Evolutionary conservation across 257 asterid species (phyloP).

Genomic region (Solanum habrochaites): DNA sequence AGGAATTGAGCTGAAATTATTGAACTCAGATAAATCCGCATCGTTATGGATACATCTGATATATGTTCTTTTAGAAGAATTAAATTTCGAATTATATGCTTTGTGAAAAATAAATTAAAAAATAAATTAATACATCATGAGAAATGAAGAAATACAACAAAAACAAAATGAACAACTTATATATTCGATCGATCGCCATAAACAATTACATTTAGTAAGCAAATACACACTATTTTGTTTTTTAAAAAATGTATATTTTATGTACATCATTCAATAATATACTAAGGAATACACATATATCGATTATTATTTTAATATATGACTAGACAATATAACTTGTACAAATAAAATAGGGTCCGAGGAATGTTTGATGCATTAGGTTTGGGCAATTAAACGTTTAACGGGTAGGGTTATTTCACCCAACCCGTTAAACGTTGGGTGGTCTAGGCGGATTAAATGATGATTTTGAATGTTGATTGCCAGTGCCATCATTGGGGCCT

Average conservation of each 20-base stretch:
- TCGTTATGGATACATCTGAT: too few relatives aligned
- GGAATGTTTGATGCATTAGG: too few relatives aligned
- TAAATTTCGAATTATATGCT: too few relatives aligned
- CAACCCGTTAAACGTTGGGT: not conserved
- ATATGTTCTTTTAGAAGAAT: too few relatives aligned
- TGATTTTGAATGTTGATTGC: not conserved
- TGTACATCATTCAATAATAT: not conserved
- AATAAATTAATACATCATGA: not conserved
- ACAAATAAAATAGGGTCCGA: too few relatives aligned
- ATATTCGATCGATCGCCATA: not conserved
- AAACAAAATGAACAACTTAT: not conserved
- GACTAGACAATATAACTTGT: not conserved
- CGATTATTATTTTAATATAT: not conserved
- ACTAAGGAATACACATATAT: not conserved
- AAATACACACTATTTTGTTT: not conserved
- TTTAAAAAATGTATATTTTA: not conserved
- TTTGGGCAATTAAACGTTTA: not conserved
- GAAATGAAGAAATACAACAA: not conserved
- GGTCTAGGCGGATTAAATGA: not conserved
- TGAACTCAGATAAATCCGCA: too few relatives aligned
- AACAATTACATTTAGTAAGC: not conserved
- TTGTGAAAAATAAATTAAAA: not conserved
- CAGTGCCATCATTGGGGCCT: slow-evolving; percentile 5
- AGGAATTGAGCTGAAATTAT: not conserved
- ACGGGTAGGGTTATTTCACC: not conserved